Conservation (phyloP, 768 basidiomycete genomes). For the Gloeostereum incarnatum region DNA sequence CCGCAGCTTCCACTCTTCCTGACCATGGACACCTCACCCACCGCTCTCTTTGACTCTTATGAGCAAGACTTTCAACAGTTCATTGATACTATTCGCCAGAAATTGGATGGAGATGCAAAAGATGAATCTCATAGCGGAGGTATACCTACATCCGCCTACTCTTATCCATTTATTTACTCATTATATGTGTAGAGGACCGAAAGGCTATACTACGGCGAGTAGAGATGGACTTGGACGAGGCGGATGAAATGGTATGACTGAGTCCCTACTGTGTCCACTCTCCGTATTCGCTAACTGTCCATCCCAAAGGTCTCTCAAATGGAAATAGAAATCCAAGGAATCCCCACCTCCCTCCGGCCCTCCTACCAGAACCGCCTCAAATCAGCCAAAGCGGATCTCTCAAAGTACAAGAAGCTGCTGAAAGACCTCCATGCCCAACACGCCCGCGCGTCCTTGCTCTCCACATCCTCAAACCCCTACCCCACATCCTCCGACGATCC, state of each 20-base stretch:
- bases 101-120: constrained; percentile 64
- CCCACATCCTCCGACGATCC: constrained; percentile 66
- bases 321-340: constrained; percentile 96
- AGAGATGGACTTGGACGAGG: constrained; percentile 96
- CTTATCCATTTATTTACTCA: not conserved
- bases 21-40: constrained; percentile 75
- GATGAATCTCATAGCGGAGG: constrained; percentile 60
- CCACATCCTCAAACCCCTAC: constrained; percentile 23
- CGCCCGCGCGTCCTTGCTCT: constrained; percentile 74
- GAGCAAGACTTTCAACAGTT: constrained; percentile 89
- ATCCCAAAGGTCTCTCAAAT: constrained; percentile 84
- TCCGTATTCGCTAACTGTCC: constrained; percentile 2
- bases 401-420: constrained; percentile 71
- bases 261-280: not conserved
- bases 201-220: constrained; percentile 75
- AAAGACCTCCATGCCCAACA: constrained; percentile 64
- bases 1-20: constrained; percentile 2
- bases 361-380: constrained; percentile 72
- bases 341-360: constrained; percentile 75
- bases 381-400: constrained; percentile 65
- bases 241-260: constrained; percentile 82
- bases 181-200: constrained; percentile 52
- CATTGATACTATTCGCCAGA: constrained; percentile 61
- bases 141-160: constrained; percentile 22
- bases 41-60: constrained; percentile 83